These are phyloP conservation scores for Escallonia herrerae DNA, from an alignment of 129 eudicot species.

Conservation along the genomic window DNA sequence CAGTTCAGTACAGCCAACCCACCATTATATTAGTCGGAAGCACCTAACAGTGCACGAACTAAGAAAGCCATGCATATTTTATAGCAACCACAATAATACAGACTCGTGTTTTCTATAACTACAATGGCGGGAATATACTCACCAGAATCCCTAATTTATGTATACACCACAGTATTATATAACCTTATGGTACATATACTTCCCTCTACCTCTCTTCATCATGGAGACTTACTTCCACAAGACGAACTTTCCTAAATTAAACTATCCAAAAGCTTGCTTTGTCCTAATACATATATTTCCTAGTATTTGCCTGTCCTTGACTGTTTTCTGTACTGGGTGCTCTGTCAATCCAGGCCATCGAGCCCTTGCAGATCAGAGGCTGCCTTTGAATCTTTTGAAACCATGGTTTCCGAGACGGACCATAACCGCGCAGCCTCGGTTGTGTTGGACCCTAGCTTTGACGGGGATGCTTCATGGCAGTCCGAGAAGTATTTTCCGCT, in stretches of 20 bases:
- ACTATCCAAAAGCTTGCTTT: background rate
- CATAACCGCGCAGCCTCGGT: conserved; percentile 66
- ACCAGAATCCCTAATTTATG: too few species aligned
- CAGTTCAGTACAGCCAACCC: too few species aligned
- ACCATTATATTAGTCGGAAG: too few species aligned
- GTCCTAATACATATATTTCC: background rate
- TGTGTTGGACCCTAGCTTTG: conserved; percentile 53
- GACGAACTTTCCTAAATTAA: background rate
- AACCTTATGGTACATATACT: too few species aligned
- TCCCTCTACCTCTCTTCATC: too few species aligned
- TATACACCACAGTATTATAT: too few species aligned
- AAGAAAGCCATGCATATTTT: too few species aligned
- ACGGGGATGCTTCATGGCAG: conserved; percentile 68
- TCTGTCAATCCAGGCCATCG: conserved; percentile 7
- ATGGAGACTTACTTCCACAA: background rate
- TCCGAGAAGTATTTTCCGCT: conserved; percentile 85
- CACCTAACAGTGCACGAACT: too few species aligned
- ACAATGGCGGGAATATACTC: too few species aligned
- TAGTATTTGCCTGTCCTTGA: background rate
- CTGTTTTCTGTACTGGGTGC: too few species aligned
- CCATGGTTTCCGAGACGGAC: conserved; percentile 72
- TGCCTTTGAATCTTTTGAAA: conserved; percentile 26
- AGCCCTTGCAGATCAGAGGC: conserved; percentile 19
- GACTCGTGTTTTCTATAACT: too few species aligned
- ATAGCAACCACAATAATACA: too few species aligned